These are phyloP conservation scores for Penicillium frequentans DNA, from an alignment of 2,329 filamentous ascomycete species.

Conservation along the genomic window DNA sequence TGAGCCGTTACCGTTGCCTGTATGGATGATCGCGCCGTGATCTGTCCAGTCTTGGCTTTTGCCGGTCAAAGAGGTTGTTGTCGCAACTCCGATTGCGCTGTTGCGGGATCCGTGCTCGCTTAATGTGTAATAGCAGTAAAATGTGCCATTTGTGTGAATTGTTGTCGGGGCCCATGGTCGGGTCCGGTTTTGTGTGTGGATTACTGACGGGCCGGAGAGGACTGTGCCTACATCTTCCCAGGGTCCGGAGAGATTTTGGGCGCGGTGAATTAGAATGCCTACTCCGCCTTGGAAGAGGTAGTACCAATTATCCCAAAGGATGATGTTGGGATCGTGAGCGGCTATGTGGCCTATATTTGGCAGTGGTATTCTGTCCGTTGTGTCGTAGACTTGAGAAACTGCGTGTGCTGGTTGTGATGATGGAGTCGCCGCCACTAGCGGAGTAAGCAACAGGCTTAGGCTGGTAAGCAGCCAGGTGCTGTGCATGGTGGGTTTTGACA, in stretches of 20 bases:
- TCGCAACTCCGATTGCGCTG: slow-evolving; percentile 39
- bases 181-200: slow-evolving; percentile 30
- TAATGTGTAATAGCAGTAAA: slow-evolving; percentile 41
- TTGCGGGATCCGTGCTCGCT: slow-evolving; percentile 29
- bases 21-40: slow-evolving; percentile 36
- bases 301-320: slow-evolving; percentile 27
- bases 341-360: slow-evolving; percentile 29
- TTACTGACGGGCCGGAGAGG: slow-evolving; percentile 28
- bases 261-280: slow-evolving; percentile 26
- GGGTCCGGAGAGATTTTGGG: slow-evolving; percentile 30
- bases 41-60: slow-evolving; percentile 31
- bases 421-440: background rate
- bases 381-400: slow-evolving; percentile 20
- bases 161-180: slow-evolving; percentile 39
- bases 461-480: background rate
- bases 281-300: slow-evolving; percentile 38
- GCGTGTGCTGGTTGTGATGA: background rate
- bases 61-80: slow-evolving; percentile 22
- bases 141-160: slow-evolving; percentile 27
- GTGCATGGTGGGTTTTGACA: background rate
- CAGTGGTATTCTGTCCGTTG: slow-evolving; percentile 25
- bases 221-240: slow-evolving; percentile 36
- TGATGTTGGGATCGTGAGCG: slow-evolving; percentile 37
- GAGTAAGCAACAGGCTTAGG: background rate
- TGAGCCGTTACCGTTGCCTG: slow-evolving; percentile 26